Percentiles rank a stretch among this genome's conserved stretches.
These are phyloP conservation scores for Solanum okadae DNA, from an alignment of 257 asterid species.

Conservation along the genomic window DNA sequence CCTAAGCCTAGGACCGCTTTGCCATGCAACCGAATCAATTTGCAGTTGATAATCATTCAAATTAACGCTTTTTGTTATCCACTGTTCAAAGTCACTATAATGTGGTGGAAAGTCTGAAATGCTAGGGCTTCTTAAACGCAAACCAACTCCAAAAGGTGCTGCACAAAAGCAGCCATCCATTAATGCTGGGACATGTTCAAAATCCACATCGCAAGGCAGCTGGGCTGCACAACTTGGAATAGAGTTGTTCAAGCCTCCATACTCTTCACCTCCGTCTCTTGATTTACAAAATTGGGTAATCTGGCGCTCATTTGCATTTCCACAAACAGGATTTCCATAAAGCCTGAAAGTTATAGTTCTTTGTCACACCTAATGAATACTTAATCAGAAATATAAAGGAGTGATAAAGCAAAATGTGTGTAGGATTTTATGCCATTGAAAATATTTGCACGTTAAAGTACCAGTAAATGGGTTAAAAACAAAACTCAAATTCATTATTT, in stretches of 20 bases:
- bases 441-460: neutral
- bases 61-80: conserved; percentile 12
- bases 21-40: conserved; percentile 34
- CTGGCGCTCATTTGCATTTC: conserved; percentile 24
- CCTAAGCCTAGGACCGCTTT: conserved; percentile 41
- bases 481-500: neutral
- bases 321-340: conserved; percentile 36
- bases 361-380: neutral
- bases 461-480: neutral
- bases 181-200: conserved; percentile 25
- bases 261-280: conserved; percentile 4
- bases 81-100: conserved; percentile 1
- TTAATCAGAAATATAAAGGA: neutral
- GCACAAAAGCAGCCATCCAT: conserved; percentile 35
- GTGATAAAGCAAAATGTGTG: neutral
- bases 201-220: conserved; percentile 20
- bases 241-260: conserved; percentile 16
- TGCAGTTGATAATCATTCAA: conserved; percentile 19
- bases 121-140: conserved; percentile 48
- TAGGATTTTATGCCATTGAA: neutral
- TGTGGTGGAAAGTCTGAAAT: conserved; percentile 30
- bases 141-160: conserved; percentile 43
- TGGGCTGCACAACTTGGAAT: conserved; percentile 10
- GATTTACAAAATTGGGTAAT: conserved; percentile 24
- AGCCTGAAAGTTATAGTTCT: conserved; percentile 16